A percentile compares a stretch with the other conserved stretches of the same genome.
phyloP scores from a whole-genome alignment of 2,329 filamentous ascomycete genomes.

The Microascus cirrosus region DNA sequence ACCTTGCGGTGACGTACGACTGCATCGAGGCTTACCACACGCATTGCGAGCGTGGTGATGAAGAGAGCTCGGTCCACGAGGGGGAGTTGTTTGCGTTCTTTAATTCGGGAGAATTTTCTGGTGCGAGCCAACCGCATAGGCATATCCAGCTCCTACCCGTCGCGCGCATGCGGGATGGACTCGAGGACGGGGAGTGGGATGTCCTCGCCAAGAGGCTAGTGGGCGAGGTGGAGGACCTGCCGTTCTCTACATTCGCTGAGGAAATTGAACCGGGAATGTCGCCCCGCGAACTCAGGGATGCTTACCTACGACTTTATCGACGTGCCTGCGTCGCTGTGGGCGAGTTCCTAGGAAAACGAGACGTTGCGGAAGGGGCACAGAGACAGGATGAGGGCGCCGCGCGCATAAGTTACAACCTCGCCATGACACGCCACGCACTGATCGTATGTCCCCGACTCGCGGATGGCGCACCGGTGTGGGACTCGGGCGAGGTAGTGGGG shows the following conservation, averaged over 20 bases:
- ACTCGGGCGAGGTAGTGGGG: slow-evolving; percentile 21
- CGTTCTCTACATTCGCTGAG: slow-evolving; percentile 33
- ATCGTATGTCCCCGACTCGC: slow-evolving; percentile 42
- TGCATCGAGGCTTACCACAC: slow-evolving; percentile 46
- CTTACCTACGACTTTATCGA: slow-evolving; percentile 37
- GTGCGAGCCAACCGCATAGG: slow-evolving; percentile 60
- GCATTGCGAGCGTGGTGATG: slow-evolving; percentile 3
- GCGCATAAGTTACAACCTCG: slow-evolving; percentile 53
- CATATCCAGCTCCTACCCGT: slow-evolving; percentile 64
- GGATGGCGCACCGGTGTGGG: slow-evolving; percentile 31
- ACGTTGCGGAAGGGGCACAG: slow-evolving; percentile 9
- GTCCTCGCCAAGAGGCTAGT: slow-evolving; percentile 32
- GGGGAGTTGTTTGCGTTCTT: slow-evolving; percentile 52
- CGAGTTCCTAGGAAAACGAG: slow-evolving; percentile 4
- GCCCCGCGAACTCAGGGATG: slow-evolving; percentile 22
- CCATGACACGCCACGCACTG: slow-evolving; percentile 41
- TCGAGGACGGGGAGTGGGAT: slow-evolving; percentile 30
- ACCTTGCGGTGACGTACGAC: slow-evolving; percentile 49
- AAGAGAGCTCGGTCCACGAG: slow-evolving; percentile 7
- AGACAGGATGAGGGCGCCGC: slow-evolving; percentile 26
- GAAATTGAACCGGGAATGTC: slow-evolving; percentile 21
- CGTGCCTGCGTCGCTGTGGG: slow-evolving; percentile 27
- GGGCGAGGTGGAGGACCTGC: slow-evolving; percentile 15
- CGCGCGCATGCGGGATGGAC: slow-evolving; percentile 46
- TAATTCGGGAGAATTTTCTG: slow-evolving; percentile 58